These are phyloP conservation scores for Inga oerstediana DNA, from an alignment of 306 rosid species.

Conservation along the genomic window DNA sequence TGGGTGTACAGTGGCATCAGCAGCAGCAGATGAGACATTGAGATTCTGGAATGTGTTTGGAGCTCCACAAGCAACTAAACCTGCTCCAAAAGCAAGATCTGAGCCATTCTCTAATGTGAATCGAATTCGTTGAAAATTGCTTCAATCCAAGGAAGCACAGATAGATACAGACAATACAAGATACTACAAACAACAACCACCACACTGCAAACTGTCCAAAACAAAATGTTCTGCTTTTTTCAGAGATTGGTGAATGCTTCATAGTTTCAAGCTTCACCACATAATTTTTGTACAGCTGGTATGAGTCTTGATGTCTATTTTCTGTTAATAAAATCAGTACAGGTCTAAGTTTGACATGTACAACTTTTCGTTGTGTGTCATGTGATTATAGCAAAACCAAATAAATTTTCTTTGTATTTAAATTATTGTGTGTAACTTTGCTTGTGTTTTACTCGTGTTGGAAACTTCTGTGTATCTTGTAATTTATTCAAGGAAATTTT, in stretches of 20 bases:
- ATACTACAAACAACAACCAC: background rate
- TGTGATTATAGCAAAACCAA: background rate
- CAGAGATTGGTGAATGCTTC: background rate
- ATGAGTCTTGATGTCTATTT: background rate
- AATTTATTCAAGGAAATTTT: background rate
- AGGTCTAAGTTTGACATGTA: background rate
- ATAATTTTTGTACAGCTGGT: background rate
- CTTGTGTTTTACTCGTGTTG: background rate
- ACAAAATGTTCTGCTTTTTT: background rate
- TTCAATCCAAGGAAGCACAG: background rate
- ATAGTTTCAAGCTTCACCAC: background rate
- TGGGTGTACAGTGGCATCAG: slow-evolving; percentile 45
- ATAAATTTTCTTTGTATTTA: background rate
- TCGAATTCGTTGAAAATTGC: slow-evolving; percentile 23
- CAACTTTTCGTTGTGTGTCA: slow-evolving; percentile 12
- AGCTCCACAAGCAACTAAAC: slow-evolving; percentile 33
- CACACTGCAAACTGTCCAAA: background rate
- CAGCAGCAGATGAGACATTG: slow-evolving; percentile 42
- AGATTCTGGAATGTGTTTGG: slow-evolving; percentile 42
- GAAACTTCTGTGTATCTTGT: background rate
- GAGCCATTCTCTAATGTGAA: slow-evolving; percentile 33
- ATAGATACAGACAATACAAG: background rate
- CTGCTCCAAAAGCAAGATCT: slow-evolving; percentile 26
- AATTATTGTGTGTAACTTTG: background rate
- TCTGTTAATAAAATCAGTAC: background rate